Evolutionary conservation across 2,329 filamentous ascomycete genomes (phyloP).

Genomic region (Talaromyces sp.): DNA sequence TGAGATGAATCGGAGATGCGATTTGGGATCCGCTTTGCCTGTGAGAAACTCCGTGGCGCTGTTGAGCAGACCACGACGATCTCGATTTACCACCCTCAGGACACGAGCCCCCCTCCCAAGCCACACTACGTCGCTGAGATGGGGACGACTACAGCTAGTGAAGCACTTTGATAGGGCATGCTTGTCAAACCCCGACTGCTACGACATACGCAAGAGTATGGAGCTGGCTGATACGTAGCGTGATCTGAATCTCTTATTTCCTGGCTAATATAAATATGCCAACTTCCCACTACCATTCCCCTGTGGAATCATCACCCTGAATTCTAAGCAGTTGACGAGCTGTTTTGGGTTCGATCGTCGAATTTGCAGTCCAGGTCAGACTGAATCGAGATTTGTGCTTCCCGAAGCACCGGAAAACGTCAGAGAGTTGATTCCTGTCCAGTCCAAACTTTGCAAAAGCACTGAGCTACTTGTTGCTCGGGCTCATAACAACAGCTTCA

Average conservation of each 20-base stretch:
- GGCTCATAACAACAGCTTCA: not conserved
- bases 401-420: not conserved
- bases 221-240: not conserved
- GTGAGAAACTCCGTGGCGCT: not conserved
- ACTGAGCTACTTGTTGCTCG: not conserved
- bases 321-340: not conserved
- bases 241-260: not conserved
- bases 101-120: not conserved
- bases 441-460: not conserved
- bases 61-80: not conserved
- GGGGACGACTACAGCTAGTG: not conserved
- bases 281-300: not conserved
- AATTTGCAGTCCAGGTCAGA: not conserved
- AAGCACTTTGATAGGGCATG: not conserved
- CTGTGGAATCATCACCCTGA: not conserved
- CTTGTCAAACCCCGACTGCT: not conserved
- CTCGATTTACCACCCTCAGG: not conserved
- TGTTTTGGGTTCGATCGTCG: not conserved
- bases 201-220: not conserved
- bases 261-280: not conserved
- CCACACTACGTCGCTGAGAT: not conserved
- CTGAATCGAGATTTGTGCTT: not conserved
- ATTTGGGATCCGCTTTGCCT: not conserved
- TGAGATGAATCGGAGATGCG: not conserved
- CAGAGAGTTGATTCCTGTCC: not conserved